Percentiles rank a stretch among this genome's conserved stretches.
These are phyloP conservation scores for Colletotrichum eremochloae DNA, from an alignment of 2,329 filamentous ascomycete species.

Conservation along the genomic window DNA sequence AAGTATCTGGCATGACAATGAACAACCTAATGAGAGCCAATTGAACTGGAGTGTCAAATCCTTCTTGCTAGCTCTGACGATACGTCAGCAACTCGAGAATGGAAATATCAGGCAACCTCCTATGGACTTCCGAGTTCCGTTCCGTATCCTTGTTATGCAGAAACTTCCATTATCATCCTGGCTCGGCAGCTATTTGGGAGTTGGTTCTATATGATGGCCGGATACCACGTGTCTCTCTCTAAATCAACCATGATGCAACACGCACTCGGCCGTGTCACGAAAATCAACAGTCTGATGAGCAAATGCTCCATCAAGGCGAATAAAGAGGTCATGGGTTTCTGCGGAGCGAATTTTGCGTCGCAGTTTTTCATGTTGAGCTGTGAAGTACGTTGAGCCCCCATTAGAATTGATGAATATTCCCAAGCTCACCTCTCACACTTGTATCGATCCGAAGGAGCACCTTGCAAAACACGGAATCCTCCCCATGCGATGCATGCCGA, in stretches of 20 bases:
- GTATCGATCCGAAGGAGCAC: conserved; percentile 47
- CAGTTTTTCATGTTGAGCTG: conserved; percentile 50
- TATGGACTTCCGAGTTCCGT: background rate
- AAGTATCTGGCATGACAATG: background rate
- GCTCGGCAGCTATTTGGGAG: background rate
- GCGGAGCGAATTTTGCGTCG: conserved; percentile 43
- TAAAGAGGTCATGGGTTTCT: too few relatives aligned
- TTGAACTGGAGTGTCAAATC: background rate
- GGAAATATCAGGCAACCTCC: background rate
- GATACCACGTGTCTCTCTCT: background rate
- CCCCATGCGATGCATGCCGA: conserved; percentile 45
- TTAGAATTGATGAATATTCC: background rate
- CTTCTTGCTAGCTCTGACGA: background rate
- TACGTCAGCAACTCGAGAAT: background rate
- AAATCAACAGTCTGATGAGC: conserved; percentile 50
- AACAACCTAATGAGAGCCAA: background rate
- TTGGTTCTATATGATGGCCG: background rate
- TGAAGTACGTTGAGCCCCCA: background rate
- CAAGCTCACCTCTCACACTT: conserved; percentile 43
- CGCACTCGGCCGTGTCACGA: conserved; percentile 50
- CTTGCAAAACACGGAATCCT: conserved; percentile 45
- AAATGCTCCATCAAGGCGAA: too few relatives aligned
- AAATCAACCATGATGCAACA: conserved; percentile 26
- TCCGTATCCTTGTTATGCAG: background rate
- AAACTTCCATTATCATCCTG: background rate